Evolutionary conservation across 441 rosid species (phyloP), one percentile per base, ranked within the genome.

Genomic region (Adansonia rubrostipa): DNA sequence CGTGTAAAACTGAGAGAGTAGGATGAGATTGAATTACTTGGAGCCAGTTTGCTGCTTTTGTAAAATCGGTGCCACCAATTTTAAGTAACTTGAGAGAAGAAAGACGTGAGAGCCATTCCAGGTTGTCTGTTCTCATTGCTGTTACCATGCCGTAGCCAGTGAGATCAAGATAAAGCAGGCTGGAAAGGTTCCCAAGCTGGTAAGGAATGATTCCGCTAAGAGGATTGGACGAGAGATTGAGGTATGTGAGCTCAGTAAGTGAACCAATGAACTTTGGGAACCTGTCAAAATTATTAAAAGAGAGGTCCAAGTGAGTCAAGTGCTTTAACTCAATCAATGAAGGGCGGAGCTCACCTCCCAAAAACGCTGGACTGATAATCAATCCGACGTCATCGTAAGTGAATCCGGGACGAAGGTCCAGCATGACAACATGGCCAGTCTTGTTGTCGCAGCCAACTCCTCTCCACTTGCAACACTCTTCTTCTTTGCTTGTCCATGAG

Each of bases 301-400:
- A 62, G 61, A 83, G 77, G 71, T 83, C 81, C 58, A 83, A 68
- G 82, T 80, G 64, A 45, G 28, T 75, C 73, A 83, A 56, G 42
- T 58, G 47, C 63, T 60, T 82, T 7, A 83, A 62, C 47, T 64
- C 77, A 28, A 77, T 61, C 56, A 77, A 54, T 47, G 80, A 80
- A 77, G 76, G 28, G 61, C 83, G 33, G 5, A 75, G 19, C 50
- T 73, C 76, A 36, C 66, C 66, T 60, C 14, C 40, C 40, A 36
- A 36, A 36, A 36, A 36, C 40, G 40, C 40, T 36, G 40, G 4
- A 36, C 40, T 36, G 40, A 36, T 36, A 36, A 36, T 36, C 40
- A 36, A 36, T 36, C 40, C 40, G 40, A 36, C 40, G 6, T 4
- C 1, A n/a, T n/a, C 3, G 22, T 40, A n/a, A 9, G 0, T 40